phyloP scores from a whole-genome alignment of 1,284 basidiomycete genomes.

The Naganishia albida region DNA sequence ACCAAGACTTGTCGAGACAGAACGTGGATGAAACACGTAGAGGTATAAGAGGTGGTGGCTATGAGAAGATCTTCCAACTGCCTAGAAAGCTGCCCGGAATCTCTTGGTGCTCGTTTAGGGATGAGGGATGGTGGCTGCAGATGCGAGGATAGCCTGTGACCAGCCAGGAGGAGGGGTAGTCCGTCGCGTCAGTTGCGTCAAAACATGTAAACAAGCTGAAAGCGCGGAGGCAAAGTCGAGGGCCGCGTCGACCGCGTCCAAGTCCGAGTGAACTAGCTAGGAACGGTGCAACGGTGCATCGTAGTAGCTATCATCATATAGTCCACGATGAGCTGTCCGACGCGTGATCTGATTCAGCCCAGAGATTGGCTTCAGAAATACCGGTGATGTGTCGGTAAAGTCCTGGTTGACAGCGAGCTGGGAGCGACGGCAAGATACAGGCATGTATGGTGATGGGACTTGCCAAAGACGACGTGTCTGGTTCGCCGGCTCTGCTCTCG shows the following conservation, averaged over 20 bases:
- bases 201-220: constrained; percentile 3
- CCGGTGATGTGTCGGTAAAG: too few species aligned
- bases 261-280: background rate
- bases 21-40: background rate
- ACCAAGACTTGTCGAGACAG: background rate
- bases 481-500: too few species aligned
- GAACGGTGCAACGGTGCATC: too few species aligned
- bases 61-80: background rate
- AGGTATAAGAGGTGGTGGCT: background rate
- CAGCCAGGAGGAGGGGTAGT: background rate
- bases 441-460: too few species aligned
- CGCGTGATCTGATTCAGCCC: too few species aligned
- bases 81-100: background rate
- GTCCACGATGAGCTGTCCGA: too few species aligned
- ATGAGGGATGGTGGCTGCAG: background rate
- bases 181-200: constrained; percentile 16
- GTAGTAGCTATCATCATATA: too few species aligned
- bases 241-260: background rate
- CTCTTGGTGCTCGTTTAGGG: background rate
- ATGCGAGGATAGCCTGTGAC: constrained; percentile 1
- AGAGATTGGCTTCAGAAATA: too few species aligned
- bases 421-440: too few species aligned
- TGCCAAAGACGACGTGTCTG: too few species aligned
- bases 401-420: too few species aligned
- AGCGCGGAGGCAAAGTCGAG: background rate